Base-by-base conservation (phyloP, 1,284 basidiomycete genomes). In the Testicularia cyperi region DNA sequence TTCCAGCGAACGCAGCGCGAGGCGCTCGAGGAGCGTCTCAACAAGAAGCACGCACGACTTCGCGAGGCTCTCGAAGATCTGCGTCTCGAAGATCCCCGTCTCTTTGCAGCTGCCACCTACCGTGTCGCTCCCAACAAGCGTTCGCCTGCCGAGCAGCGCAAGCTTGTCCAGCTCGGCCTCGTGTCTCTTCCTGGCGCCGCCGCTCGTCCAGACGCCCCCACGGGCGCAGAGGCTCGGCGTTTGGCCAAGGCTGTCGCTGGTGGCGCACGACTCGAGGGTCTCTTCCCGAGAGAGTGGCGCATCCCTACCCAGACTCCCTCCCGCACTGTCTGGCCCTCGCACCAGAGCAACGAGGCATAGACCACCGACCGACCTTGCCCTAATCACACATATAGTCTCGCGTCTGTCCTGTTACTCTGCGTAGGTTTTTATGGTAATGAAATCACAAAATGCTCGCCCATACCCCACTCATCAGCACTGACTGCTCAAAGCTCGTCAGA, bases 1-100 rank as follows among this genome's bases (percentile, higher is more conserved):
- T 85, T 88, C 78, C 83, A 85, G 67, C 83, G 90, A 25, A 85
- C 88, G 68, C 68, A 85, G 45, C 83, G 90, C 35, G 84, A 87
- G 34, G 42, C 35, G 16, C 54, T 64, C 16, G 35, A 44, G 2
- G 42, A 35, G 9, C 54, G 65, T 24, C 63, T 75, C 13, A 33
- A 46, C 16, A 38, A 33, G 13, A 74, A 74, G 37, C 58, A 69
- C 13, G 42, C 46, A 5, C 53, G 54, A 27, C 53, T 75, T 27
- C 46, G 61, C 34, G 72, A 70, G 43, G 72, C 74, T 1, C 26
- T 70, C 2, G 35, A 38, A 10, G 67, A 69, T 25, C 60, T 75
- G 18, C 34, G 34, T 2, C 16, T 16, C 7, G 43, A 47, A 25
- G 57, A 70, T 30, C 23, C 42, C 2, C 37, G 55, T 1, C 44